phyloP scores from a whole-genome alignment of 306 rosid species.

The Quercus wislizeni region DNA sequence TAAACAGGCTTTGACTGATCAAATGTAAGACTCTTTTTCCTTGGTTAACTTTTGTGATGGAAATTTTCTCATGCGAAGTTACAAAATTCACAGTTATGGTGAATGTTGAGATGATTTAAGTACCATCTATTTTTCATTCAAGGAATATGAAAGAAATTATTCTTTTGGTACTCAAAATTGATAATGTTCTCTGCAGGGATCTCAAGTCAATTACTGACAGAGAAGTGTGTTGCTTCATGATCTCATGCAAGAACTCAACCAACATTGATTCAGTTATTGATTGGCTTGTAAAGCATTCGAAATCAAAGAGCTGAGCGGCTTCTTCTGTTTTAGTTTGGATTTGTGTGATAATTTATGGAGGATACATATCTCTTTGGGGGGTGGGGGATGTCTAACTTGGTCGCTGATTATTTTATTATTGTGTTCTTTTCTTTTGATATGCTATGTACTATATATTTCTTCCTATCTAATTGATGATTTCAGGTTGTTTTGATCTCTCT shows the following conservation, averaged over 20 bases:
- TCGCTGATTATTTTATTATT: slow-evolving; percentile 40
- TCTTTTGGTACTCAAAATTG: slow-evolving; percentile 16
- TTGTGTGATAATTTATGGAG: slow-evolving; percentile 38
- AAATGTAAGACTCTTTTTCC: slow-evolving; percentile 54
- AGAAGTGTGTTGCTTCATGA: slow-evolving; percentile 96
- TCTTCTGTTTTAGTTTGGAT: slow-evolving; percentile 25
- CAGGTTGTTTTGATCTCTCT: neutral
- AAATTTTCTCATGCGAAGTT: neutral
- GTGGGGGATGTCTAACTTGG: slow-evolving; percentile 42
- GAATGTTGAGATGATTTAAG: neutral
- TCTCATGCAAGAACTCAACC: slow-evolving; percentile 94
- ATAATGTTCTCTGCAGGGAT: slow-evolving; percentile 56
- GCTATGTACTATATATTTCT: slow-evolving; percentile 18
- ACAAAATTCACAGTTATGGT: neutral
- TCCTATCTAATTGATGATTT: neutral
- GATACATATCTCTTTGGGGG: slow-evolving; percentile 39
- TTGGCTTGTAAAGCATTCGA: slow-evolving; percentile 96
- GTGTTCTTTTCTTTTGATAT: slow-evolving; percentile 13
- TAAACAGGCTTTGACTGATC: slow-evolving; percentile 72
- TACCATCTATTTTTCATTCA: neutral
- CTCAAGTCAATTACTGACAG: slow-evolving; percentile 71
- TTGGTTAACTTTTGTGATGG: neutral
- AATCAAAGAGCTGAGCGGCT: slow-evolving; percentile 68
- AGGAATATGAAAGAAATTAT: neutral
- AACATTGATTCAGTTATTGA: slow-evolving; percentile 85